Evolutionary conservation across 2,329 filamentous ascomycete species (phyloP).

Genomic region (Aspergillus hiratsukae): DNA sequence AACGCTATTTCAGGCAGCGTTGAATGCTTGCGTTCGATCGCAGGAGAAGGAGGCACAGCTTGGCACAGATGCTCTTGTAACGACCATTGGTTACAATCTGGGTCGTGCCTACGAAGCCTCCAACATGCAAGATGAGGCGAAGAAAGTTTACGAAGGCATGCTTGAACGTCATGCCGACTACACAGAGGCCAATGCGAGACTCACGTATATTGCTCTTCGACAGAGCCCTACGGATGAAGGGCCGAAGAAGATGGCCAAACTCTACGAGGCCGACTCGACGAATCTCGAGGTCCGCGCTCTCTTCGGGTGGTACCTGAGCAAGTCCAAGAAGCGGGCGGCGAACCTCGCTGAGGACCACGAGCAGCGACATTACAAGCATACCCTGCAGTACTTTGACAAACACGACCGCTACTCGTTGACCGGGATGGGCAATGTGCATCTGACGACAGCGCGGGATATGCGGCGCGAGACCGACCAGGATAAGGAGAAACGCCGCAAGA

Average conservation of each 20-base stretch:
- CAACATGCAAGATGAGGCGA: constrained; percentile 73
- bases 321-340: constrained; percentile 73
- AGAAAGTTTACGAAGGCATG: constrained; percentile 81
- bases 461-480: constrained; percentile 82
- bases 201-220: constrained; percentile 84
- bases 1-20: constrained; percentile 85
- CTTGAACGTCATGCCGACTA: constrained; percentile 84
- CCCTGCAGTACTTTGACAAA: constrained; percentile 89
- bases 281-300: constrained; percentile 90
- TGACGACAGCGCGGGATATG: constrained; percentile 89
- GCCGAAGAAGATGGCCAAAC: constrained; percentile 75
- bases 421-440: constrained; percentile 94
- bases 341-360: constrained; percentile 88
- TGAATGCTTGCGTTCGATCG: constrained; percentile 80
- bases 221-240: constrained; percentile 80
- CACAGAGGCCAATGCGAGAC: constrained; percentile 79
- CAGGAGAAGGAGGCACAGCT: constrained; percentile 68
- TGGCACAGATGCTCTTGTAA: constrained; percentile 87
- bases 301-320: constrained; percentile 93
- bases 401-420: constrained; percentile 96
- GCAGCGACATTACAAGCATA: constrained; percentile 93
- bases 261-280: constrained; percentile 76
- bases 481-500: constrained; percentile 81
- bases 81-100: constrained; percentile 95
- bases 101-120: constrained; percentile 88